Evolutionary conservation across 2,329 filamentous ascomycete species (phyloP), one percentile per base, ranked within the genome.

Genomic region (Arthrobotrys sinensis): DNA sequence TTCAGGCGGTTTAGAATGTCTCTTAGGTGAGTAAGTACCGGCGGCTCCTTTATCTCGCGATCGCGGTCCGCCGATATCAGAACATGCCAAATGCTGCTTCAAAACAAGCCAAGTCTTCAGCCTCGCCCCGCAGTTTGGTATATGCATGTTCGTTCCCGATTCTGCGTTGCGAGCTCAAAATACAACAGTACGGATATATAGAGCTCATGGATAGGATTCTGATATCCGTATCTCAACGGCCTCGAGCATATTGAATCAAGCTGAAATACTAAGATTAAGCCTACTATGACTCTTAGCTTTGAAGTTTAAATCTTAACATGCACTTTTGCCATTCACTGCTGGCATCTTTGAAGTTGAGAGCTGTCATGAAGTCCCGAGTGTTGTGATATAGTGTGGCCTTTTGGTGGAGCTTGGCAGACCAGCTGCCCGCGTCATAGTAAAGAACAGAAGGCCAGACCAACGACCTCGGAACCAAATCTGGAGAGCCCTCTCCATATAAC

Each of bases 311-410:
- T 43, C 3, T 21, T 14, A 40, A 28, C 19, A 6, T 70, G 66
- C 66, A 21, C 66, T 70, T 70, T 70, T 46, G 55, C 6, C 3
- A 3, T 24, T 14, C 12, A 24, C 46, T 24, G 55, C 43, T 16
- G 45, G 55, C 45, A 71, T 63, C 55, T 66, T 63, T 38, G 19
- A 43, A 57, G 60, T 24, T 53, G 36, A 60, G 55, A 71, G 52
- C 52, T 57, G 52, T 57, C 36, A 52, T 53, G 57, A 24, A n/a
- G 48, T 32, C 38, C 2, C 21, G 38, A n/a, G 38, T 50, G 48
- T 66, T 66, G 65, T 70, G 67, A 52, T 67, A 57, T 64, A 71
- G 73, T 77, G 66, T 77, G 73, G 73, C 73, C 73, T 77, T 77
- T 62, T 57, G 36, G 48, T 57, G 65, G 34, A 55, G 57, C 72